Percentiles rank a stretch among this genome's conserved stretches.
phyloP scores from a whole-genome alignment of 2,329 filamentous ascomycete genomes.

The Coniochaeta sp. region DNA sequence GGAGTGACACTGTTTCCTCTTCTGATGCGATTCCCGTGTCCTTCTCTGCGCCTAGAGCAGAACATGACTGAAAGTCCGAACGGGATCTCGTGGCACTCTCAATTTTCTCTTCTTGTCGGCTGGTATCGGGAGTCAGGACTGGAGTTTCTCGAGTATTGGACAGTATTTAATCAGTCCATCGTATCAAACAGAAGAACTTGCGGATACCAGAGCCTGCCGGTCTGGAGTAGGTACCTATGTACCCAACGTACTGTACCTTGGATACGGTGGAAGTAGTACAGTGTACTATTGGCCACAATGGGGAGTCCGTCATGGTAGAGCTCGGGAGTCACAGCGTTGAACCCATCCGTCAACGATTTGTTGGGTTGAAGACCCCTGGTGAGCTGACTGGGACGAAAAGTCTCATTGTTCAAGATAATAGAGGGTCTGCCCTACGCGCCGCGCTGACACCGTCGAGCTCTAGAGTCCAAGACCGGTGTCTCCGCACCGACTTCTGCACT shows the following conservation, averaged over 20 bases:
- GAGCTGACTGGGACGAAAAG: neutral
- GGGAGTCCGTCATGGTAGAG: neutral
- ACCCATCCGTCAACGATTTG: neutral
- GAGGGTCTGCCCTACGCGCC: neutral
- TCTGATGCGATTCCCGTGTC: neutral
- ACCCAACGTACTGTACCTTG: no score
- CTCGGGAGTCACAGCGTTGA: neutral
- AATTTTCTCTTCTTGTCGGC: neutral
- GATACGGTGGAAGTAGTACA: neutral
- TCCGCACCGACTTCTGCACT: neutral
- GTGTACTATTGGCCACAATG: neutral
- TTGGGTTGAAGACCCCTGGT: neutral
- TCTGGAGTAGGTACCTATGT: no score
- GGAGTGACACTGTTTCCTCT: neutral
- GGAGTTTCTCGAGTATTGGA: no score
- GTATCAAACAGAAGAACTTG: neutral
- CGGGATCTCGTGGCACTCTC: neutral
- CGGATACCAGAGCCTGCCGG: neutral
- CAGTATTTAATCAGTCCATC: neutral
- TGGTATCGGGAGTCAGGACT: no score
- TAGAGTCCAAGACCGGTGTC: neutral
- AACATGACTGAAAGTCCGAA: neutral
- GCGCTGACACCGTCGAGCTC: neutral
- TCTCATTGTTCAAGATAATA: neutral
- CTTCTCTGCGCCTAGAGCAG: neutral